A percentile compares a stretch with the other conserved stretches of the same genome.
Conservation (phyloP, 306 rosid species). For the Medicago lupulina region DNA sequence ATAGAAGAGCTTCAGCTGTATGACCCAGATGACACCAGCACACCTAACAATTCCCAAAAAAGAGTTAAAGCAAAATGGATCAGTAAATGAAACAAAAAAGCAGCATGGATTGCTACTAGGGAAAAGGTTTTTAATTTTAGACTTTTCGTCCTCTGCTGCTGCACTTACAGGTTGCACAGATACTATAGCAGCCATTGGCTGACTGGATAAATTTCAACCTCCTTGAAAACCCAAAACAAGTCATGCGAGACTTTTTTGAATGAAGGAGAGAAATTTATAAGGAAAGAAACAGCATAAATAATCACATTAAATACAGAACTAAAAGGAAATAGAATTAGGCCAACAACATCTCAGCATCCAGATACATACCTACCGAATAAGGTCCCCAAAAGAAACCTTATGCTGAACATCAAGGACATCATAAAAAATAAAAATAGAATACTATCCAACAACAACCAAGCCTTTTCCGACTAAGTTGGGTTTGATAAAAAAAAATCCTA, state of each 20-base stretch:
- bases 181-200: slow-evolving; percentile 27
- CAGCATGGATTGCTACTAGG: slow-evolving; percentile 22
- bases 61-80: slow-evolving; percentile 30
- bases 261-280: background rate
- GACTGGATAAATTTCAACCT: slow-evolving; percentile 27
- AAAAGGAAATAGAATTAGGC: slow-evolving; percentile 16
- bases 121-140: background rate
- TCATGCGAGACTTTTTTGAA: slow-evolving; percentile 18
- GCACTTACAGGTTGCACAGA: slow-evolving; percentile 24
- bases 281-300: slow-evolving; percentile 26
- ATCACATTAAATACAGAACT: slow-evolving; percentile 24
- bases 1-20: slow-evolving; percentile 81
- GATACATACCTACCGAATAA: slow-evolving; percentile 15
- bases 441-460: too few relatives aligned
- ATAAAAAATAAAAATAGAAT: background rate
- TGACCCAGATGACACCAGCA: slow-evolving; percentile 89
- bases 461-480: too few relatives aligned
- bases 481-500: background rate
- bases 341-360: slow-evolving; percentile 20
- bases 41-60: slow-evolving; percentile 57
- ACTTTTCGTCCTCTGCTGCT: slow-evolving; percentile 28
- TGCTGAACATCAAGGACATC: slow-evolving; percentile 3
- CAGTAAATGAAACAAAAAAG: slow-evolving; percentile 32
- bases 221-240: slow-evolving; percentile 41
- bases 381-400: slow-evolving; percentile 13